Base-by-base conservation (phyloP, 2,329 filamentous ascomycete species). In the Ophiocordyceps camponoti-leonardi region DNA sequence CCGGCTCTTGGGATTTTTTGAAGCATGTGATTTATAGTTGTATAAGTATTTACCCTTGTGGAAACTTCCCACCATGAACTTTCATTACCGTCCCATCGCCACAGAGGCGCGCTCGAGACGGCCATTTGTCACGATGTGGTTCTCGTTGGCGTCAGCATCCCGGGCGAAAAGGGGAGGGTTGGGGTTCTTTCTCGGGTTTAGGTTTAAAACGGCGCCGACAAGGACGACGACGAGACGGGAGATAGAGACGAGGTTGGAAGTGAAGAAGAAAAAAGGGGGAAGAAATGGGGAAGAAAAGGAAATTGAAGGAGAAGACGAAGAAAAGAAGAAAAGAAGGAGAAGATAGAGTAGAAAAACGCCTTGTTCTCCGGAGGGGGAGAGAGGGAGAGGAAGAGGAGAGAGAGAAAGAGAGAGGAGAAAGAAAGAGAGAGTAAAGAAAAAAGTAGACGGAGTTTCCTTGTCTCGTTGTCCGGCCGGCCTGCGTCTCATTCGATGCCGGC, bases 71-170 rank as follows among this genome's bases (percentile, higher is more conserved):
- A 23, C 40, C 20, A 26, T 1, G 20, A 11, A 16, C 5, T 18
- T 8, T 20, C 47, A 14, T 41, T 22, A 30, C 50, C 50, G 20
- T 51, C 50, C 51, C 51, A 51, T 31, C 35, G 43, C 43, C 48
- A 46, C 22, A 52, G 20, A 6, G 26, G 6, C 16, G 28, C n/a
- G n/a, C 40, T 28, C 18, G 37, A 41, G 40, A 26, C 40, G 20
- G 20, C 40, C 20, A 39, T 39, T 33, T 14, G 12, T 33, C 31
- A 33, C 31, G 16, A 39, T 19, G n/a, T 39, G 7, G 6, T 18
- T 12, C 35, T 18, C 35, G 40, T 18, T 18, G 40, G 13, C 20
- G 20, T 20, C 40, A 42, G 20, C 20, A 28, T 42, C 23, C 40
- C 40, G 20, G 20, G 20, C 20, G 40, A 23, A 19, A 14, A 39